phyloP scores from a whole-genome alignment of 2,329 filamentous ascomycete genomes.

The Scedosporium dehoogii region DNA sequence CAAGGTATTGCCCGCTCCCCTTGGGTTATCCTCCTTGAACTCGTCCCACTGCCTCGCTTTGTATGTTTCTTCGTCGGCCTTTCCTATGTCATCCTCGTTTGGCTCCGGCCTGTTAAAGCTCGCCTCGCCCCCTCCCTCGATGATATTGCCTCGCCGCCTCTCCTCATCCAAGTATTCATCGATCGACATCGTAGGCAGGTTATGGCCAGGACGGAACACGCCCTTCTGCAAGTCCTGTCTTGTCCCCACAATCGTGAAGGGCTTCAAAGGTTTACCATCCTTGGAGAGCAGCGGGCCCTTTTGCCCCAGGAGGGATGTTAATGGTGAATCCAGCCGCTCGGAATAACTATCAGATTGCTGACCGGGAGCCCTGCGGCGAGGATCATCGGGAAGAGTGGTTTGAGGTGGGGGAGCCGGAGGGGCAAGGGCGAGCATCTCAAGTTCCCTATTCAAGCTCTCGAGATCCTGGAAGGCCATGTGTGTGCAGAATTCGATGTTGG shows the following conservation, averaged over 20 bases:
- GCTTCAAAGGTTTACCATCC: conserved; percentile 76
- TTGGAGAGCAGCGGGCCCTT: conserved; percentile 66
- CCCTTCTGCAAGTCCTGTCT: conserved; percentile 66
- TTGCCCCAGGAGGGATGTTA: conserved; percentile 37
- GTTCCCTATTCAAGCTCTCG: conserved; percentile 78
- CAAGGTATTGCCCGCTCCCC: conserved; percentile 71
- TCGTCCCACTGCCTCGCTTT: conserved; percentile 96
- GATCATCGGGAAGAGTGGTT: conserved; percentile 34
- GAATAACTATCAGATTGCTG: conserved; percentile 45
- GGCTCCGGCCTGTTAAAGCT: conserved; percentile 58
- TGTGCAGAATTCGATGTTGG: conserved; percentile 61
- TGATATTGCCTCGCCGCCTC: conserved; percentile 70
- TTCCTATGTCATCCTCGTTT: conserved; percentile 86
- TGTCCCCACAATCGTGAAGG: conserved; percentile 76
- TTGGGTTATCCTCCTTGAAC: conserved; percentile 80
- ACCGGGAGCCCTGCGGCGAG: conserved; percentile 19
- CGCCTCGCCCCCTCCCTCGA: conserved; percentile 79
- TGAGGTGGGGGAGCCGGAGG: conserved; percentile 40
- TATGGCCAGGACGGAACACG: conserved; percentile 87
- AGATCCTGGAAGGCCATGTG: conserved; percentile 79
- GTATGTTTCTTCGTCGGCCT: conserved; percentile 79
- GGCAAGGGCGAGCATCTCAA: conserved; percentile 70
- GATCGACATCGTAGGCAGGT: conserved; percentile 92
- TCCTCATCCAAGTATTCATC: conserved; percentile 97
- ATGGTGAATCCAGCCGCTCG: conserved; percentile 61